Percentiles rank a stretch among this genome's conserved stretches.
These are phyloP conservation scores for Pseudopyricularia cyperi DNA, from an alignment of 2,329 filamentous ascomycete species.

Conservation along the genomic window DNA sequence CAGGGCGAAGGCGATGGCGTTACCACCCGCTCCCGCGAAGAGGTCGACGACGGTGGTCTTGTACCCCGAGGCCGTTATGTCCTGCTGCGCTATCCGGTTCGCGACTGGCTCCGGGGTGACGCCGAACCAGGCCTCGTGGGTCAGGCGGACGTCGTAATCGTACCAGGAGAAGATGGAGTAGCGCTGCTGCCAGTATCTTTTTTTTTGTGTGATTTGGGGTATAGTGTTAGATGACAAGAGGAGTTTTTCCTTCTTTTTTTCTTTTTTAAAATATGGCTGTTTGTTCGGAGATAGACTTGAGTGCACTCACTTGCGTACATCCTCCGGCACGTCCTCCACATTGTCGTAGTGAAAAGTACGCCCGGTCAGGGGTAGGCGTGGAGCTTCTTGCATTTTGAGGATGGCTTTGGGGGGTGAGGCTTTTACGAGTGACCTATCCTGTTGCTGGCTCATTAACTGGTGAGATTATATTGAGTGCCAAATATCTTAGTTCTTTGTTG, in stretches of 20 bases:
- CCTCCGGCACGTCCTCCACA: slow-evolving; percentile 59
- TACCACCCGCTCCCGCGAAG: slow-evolving; percentile 86
- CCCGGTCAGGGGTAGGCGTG: slow-evolving; percentile 39
- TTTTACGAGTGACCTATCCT: neutral
- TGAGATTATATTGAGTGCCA: no score
- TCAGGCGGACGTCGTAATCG: slow-evolving; percentile 79
- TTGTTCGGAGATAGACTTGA: neutral
- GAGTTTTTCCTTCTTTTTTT: neutral
- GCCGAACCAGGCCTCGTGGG: slow-evolving; percentile 90
- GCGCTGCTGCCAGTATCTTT: slow-evolving; percentile 81
- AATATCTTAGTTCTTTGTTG: no score
- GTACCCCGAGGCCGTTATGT: slow-evolving; percentile 40
- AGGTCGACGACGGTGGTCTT: slow-evolving; percentile 65
- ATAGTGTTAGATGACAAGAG: neutral
- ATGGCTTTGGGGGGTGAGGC: neutral
- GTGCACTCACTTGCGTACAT: slow-evolving; percentile 68
- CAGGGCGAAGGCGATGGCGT: slow-evolving; percentile 85
- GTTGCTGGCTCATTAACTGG: neutral
- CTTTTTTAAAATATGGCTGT: neutral
- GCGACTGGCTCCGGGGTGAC: slow-evolving; percentile 91
- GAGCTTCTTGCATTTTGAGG: slow-evolving; percentile 24
- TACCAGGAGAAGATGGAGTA: slow-evolving; percentile 80
- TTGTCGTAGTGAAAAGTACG: slow-evolving; percentile 64
- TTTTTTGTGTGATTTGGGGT: neutral
- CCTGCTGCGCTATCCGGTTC: slow-evolving; percentile 62